Base-by-base conservation (phyloP, 75 land plant genomes). In the Larix kaempferi region DNA sequence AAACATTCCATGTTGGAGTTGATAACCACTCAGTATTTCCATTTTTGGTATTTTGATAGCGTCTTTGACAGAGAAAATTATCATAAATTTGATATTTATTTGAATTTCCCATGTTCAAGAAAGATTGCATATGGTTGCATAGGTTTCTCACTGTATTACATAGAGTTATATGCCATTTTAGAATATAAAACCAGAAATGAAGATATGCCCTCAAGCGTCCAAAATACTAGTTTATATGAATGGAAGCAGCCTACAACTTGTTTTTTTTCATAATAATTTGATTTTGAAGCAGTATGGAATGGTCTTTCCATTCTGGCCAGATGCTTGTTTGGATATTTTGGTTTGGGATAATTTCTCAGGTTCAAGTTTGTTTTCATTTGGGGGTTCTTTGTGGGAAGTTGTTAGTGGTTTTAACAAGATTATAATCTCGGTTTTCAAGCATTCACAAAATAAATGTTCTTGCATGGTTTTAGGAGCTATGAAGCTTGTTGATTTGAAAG, bases 241-340 rank as follows among this genome's bases (percentile, higher is more conserved):
- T 55, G 2, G 56, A 60, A 56, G 62, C 73, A 74, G 71, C 33
- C 56, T 55, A 12, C 73, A 59, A 25, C 66, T 74, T 41, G 65
- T 80, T 26, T 79, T 77, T 80, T 41, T 78, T 26, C 37, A 49
- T 14, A 80, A 76, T 71, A 19, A 74, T 49, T 44, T 74, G 22
- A 25, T 77, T 5, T 56, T 80, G 37, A 69, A 79, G 74, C 84
- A 80, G 10, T 41, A 71, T 80, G 89, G 91, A 49, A 56, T 26
- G 14, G 4, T 91, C 27, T 72, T 73, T 57, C 15, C 58, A 59
- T 57, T 72, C 29, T 89, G 87, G 85, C 91, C 89, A 23, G 69
- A 35, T 23, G 87, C 86, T 49, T 80, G 57, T 23, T 17, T 91
- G 76, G 91, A 91, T 59, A 85, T 91, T 75, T 74, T 84, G 65